These are phyloP conservation scores for Kondoa subrosea DNA, from an alignment of 768 basidiomycete genomes.

Conservation along the genomic window DNA sequence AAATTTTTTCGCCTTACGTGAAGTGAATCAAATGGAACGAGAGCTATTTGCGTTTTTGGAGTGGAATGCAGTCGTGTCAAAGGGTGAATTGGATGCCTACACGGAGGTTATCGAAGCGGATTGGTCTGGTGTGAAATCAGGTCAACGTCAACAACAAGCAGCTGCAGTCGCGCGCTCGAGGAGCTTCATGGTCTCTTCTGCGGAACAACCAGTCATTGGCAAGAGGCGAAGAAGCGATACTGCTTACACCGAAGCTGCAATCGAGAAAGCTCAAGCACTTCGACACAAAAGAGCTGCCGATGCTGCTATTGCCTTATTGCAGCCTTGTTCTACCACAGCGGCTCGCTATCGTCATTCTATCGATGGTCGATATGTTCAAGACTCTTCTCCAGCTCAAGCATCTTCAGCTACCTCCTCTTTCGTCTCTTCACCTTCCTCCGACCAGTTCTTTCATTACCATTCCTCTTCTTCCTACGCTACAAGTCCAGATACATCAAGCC, in stretches of 20 bases:
- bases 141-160: background rate
- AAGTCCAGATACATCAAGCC: background rate
- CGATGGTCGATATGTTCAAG: background rate
- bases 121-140: background rate
- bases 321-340: background rate
- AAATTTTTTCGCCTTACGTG: slow-evolving; percentile 63
- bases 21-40: slow-evolving; percentile 92
- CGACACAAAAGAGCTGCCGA: slow-evolving; percentile 26
- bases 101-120: slow-evolving; percentile 4
- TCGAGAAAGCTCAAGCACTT: slow-evolving; percentile 17
- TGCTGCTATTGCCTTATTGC: slow-evolving; percentile 26
- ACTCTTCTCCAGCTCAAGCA: background rate
- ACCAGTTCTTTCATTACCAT: background rate
- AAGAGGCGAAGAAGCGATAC: slow-evolving; percentile 1
- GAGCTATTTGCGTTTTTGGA: slow-evolving; percentile 77
- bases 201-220: background rate
- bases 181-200: background rate
- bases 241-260: background rate
- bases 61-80: slow-evolving; percentile 28
- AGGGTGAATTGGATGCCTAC: slow-evolving; percentile 24
- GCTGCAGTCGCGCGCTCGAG: background rate
- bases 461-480: background rate
- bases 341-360: background rate
- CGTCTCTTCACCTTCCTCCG: background rate
- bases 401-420: background rate